phyloP scores from a whole-genome alignment of 2,329 filamentous ascomycete genomes.

The Periconia macrospinosa region DNA sequence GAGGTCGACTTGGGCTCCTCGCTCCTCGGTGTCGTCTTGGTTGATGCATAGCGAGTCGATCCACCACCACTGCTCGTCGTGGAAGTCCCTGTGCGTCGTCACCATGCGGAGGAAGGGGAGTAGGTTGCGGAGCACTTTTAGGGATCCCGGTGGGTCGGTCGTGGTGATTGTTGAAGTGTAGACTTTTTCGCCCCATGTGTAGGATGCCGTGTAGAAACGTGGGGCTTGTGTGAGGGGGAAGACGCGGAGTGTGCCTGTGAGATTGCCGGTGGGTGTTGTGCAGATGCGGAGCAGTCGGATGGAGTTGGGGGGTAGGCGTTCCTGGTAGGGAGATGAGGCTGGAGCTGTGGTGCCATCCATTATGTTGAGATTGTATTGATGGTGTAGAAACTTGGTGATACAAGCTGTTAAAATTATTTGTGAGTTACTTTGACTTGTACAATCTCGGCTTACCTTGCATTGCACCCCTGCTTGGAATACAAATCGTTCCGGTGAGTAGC shows the following conservation, averaged over 20 bases:
- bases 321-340: too few relatives aligned
- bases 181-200: slow-evolving; percentile 28
- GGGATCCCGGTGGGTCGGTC: slow-evolving; percentile 11
- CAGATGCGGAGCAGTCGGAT: slow-evolving; percentile 29
- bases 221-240: slow-evolving; percentile 28
- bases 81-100: slow-evolving; percentile 21
- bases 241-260: slow-evolving; percentile 20
- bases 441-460: too few relatives aligned
- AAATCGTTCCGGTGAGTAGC: too few relatives aligned
- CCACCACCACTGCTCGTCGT: slow-evolving; percentile 32
- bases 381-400: too few relatives aligned
- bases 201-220: slow-evolving; percentile 31
- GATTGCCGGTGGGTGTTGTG: slow-evolving; percentile 8
- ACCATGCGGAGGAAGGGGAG: slow-evolving; percentile 27
- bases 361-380: too few relatives aligned
- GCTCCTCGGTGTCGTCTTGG: slow-evolving; percentile 24
- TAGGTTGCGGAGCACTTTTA: slow-evolving; percentile 25
- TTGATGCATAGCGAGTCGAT: slow-evolving; percentile 37
- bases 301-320: background rate
- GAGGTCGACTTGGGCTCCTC: slow-evolving; percentile 32
- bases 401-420: too few relatives aligned
- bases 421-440: too few relatives aligned
- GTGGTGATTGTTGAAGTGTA: slow-evolving; percentile 12
- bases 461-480: too few relatives aligned
- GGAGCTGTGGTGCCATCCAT: too few relatives aligned